Evolutionary conservation across 345 rosid genomes (phyloP), one percentile per base, ranked within the genome.

Genomic region (Boechera retrofracta): DNA sequence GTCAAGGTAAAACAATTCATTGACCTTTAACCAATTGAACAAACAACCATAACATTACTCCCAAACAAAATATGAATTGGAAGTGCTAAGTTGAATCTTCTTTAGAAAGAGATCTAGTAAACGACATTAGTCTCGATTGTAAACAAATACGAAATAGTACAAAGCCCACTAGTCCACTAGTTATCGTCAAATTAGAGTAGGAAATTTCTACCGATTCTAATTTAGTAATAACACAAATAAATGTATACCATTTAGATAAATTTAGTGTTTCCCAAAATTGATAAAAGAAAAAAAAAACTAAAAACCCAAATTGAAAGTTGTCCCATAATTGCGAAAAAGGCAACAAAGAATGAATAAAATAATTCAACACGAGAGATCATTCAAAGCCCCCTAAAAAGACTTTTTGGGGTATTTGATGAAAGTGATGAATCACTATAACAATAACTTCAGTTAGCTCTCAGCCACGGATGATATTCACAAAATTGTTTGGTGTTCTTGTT

Each of bases 381-480:
- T 67, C 60, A 75, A 60, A 33, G 28, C 47, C 63, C 5, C 74
- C 79, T 0, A 4, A 59, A 51, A 75, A 59, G 68, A 68, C 73
- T 67, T 59, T 32, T 44, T 33, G 4, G 67, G 42, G 41, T 28
- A 32, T 62, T 21, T 39, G 64, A 32, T 42, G 24, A 41, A 41
- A 31, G 57, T 61, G 39, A 59, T 67, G 9, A 51, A 39, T 16
- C 18, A 56, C 72, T 51, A 35, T 35, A 67, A 10, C 47, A 5
- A 21, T 28, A 60, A 7, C 47, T 55, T 5, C 42, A 45, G 24
- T 70, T 15, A 15, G 62, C 62, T 55, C 48, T 35, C 35, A 21
- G 18, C 71, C 11, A 49, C 10, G 9, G 21, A 38, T 67, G 71
- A 35, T 32, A 32, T 36, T 36, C 21, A 53, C 39, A 24, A 26